Conservation (phyloP, 257 asterid species). For the Verbascum thapsus region DNA sequence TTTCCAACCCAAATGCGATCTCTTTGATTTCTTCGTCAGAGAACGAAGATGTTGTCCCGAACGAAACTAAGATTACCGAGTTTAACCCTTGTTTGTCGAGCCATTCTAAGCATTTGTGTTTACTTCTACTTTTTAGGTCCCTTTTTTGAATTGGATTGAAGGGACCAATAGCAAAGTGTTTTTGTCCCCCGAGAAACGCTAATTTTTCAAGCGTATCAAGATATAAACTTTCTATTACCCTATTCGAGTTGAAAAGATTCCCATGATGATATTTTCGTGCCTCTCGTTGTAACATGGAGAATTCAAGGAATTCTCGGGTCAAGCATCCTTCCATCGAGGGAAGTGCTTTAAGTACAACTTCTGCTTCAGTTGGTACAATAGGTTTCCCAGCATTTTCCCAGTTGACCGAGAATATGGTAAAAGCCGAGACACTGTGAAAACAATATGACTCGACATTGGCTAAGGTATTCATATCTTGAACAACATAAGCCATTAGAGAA, state of each 20-base stretch:
- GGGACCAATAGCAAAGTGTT: conserved; percentile 59
- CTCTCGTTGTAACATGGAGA: conserved; percentile 28
- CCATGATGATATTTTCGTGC: conserved; percentile 27
- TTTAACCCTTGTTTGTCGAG: conserved; percentile 42
- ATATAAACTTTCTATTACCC: conserved; percentile 43
- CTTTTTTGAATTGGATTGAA: conserved; percentile 33
- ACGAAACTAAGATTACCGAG: conserved; percentile 56
- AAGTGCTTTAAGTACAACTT: conserved; percentile 21
- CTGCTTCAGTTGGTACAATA: no score
- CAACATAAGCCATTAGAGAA: conserved; percentile 43
- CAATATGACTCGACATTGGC: conserved; percentile 45
- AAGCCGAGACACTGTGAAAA: conserved; percentile 49
- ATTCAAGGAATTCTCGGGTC: conserved; percentile 37
- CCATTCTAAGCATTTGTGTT: conserved; percentile 49
- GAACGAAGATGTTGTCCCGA: conserved; percentile 59
- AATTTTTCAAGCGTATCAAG: conserved; percentile 39
- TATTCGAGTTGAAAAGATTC: conserved; percentile 45
- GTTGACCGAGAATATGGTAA: conserved; percentile 34
- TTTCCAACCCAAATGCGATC: conserved; percentile 56
- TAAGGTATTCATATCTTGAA: conserved; percentile 47
- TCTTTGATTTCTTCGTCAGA: conserved; percentile 49
- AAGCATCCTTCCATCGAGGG: conserved; percentile 40
- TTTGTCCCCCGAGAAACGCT: conserved; percentile 9
- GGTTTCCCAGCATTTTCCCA: neutral
- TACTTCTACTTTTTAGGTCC: neutral